Evolutionary conservation across 768 basidiomycete species (phyloP).

Genomic region (Trametes punicea): DNA sequence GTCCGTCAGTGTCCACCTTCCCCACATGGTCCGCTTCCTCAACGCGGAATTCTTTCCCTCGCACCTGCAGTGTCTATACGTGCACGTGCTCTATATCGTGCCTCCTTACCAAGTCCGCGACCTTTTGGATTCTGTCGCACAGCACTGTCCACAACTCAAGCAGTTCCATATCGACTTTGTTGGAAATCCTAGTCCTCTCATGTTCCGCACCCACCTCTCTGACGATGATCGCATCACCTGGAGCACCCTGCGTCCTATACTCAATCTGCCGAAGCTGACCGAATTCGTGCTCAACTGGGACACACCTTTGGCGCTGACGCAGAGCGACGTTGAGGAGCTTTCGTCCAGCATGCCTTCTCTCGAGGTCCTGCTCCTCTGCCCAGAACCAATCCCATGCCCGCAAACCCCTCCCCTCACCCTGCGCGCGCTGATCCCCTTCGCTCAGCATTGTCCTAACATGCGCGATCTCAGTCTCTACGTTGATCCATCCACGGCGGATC

Average conservation of each 20-base stretch:
- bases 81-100: constrained; percentile 49
- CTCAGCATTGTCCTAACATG: constrained; percentile 37
- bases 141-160: constrained; percentile 47
- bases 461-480: constrained; percentile 37
- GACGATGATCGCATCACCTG: constrained; percentile 32
- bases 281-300: constrained; percentile 34
- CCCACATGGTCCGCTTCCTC: constrained; percentile 46
- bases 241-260: constrained; percentile 36
- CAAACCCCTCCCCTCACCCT: constrained; percentile 32
- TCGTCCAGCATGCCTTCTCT: constrained; percentile 28
- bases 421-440: constrained; percentile 38
- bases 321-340: constrained; percentile 30
- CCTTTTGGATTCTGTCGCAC: constrained; percentile 43
- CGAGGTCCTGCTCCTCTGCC: constrained; percentile 25
- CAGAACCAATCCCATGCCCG: constrained; percentile 24
- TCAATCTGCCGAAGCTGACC: constrained; percentile 30
- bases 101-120: constrained; percentile 39
- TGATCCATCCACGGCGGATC: constrained; percentile 26
- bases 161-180: constrained; percentile 37
- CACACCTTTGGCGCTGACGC: constrained; percentile 24
- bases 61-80: constrained; percentile 47
- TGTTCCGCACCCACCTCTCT: constrained; percentile 1
- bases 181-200: constrained; percentile 6
- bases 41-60: constrained; percentile 41
- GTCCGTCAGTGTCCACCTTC: constrained; percentile 43